These are phyloP conservation scores for Aurifilum marmelostoma DNA, from an alignment of 2,329 filamentous ascomycete genomes.

Conservation along the genomic window DNA sequence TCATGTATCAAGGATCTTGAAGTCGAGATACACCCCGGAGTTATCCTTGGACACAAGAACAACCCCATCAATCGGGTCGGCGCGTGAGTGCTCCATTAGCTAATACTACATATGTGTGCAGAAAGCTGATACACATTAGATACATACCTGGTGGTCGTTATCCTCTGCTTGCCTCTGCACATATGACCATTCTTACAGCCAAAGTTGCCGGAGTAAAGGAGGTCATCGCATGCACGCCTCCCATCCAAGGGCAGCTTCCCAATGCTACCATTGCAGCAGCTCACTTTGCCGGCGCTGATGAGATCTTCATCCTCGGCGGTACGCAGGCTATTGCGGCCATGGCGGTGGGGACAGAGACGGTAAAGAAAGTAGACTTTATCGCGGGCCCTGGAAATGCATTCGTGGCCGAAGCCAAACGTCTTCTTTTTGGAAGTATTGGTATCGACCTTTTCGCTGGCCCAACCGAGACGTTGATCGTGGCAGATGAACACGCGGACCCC, in stretches of 20 bases:
- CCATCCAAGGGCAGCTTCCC: constrained; percentile 52
- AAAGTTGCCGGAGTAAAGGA: constrained; percentile 56
- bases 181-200: constrained; percentile 60
- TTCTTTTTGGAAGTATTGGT: constrained; percentile 56
- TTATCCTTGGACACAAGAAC: constrained; percentile 55
- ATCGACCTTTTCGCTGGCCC: constrained; percentile 59
- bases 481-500: constrained; percentile 50
- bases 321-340: constrained; percentile 57
- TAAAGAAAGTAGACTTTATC: constrained; percentile 54
- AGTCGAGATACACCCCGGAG: constrained; percentile 52
- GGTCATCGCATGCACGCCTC: constrained; percentile 56
- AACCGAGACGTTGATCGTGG: constrained; percentile 55
- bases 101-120: neutral
- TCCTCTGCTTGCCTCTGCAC: constrained; percentile 55
- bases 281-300: constrained; percentile 53
- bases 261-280: constrained; percentile 54
- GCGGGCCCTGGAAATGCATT: constrained; percentile 59
- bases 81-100: constrained; percentile 35
- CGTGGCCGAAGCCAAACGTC: constrained; percentile 57
- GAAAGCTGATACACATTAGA: neutral
- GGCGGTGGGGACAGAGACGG: constrained; percentile 53
- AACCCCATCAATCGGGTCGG: constrained; percentile 51
- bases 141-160: constrained; percentile 58
- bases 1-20: constrained; percentile 53
- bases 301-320: constrained; percentile 55